These are phyloP conservation scores for Monosporascus sp. DNA, from an alignment of 2,329 filamentous ascomycete genomes.

Conservation along the genomic window DNA sequence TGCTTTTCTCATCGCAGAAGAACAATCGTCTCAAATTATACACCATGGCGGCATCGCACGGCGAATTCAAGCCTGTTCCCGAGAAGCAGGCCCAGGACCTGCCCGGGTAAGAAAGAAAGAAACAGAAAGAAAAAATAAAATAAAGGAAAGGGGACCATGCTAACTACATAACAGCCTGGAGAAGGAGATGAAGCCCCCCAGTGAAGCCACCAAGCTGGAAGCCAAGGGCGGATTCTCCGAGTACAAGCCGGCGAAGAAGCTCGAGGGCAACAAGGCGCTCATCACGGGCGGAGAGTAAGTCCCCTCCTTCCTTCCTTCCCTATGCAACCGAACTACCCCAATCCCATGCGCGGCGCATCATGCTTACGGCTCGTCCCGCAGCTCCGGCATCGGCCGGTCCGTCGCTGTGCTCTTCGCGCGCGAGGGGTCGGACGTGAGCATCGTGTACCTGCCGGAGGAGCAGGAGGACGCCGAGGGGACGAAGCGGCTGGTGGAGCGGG, in stretches of 20 bases:
- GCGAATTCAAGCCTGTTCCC: too few relatives aligned
- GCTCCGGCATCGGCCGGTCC: constrained; percentile 66
- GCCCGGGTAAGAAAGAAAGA: too few relatives aligned
- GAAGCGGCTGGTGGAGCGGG: constrained; percentile 61
- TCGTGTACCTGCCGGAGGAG: constrained; percentile 68
- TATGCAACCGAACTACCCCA: background rate
- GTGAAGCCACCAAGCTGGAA: constrained; percentile 49
- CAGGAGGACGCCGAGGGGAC: constrained; percentile 69
- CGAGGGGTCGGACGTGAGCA: constrained; percentile 67
- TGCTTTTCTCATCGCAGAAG: too few relatives aligned
- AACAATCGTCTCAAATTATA: too few relatives aligned
- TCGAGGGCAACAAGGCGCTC: constrained; percentile 65
- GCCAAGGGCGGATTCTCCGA: constrained; percentile 39
- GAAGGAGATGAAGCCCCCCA: background rate
- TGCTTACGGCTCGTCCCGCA: background rate
- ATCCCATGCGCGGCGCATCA: background rate
- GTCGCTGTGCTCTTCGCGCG: constrained; percentile 70
- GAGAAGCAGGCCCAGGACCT: too few relatives aligned
- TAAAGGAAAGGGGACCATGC: too few relatives aligned
- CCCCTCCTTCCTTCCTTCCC: background rate
- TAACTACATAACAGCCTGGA: background rate
- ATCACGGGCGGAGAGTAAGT: constrained; percentile 66
- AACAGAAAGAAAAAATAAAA: too few relatives aligned
- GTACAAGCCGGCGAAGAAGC: constrained; percentile 39
- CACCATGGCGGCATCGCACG: too few relatives aligned